Conservation (phyloP, 192 early-diverging fungal species). For the Geranomyces michiganensis region DNA sequence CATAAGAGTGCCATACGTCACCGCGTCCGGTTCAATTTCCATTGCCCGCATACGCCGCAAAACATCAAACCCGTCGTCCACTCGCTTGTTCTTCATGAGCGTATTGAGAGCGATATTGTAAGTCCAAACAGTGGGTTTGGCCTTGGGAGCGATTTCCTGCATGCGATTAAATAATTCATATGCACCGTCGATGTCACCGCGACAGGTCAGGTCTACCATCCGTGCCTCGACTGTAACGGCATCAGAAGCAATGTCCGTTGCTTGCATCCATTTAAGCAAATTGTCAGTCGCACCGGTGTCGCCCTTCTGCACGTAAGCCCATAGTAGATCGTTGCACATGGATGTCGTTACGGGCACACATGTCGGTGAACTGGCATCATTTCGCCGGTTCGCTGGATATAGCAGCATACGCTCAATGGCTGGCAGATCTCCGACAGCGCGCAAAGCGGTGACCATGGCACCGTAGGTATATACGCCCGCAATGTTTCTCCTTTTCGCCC, state of each 20-base stretch:
- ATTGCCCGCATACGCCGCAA: background rate
- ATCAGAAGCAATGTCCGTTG: background rate
- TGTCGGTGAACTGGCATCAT: background rate
- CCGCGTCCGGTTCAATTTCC: background rate
- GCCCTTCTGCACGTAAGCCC: conserved; percentile 2
- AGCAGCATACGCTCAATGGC: background rate
- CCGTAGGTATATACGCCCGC: background rate
- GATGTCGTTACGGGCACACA: background rate
- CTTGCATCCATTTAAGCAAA: conserved; percentile 7
- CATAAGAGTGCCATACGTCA: conserved; percentile 22
- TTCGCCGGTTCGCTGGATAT: background rate
- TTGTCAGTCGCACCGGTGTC: background rate
- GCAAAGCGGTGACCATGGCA: background rate
- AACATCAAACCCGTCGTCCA: background rate
- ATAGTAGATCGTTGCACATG: conserved; percentile 15
- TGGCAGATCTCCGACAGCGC: background rate
- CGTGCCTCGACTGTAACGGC: conserved; percentile 15
- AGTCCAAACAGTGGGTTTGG: conserved; percentile 8
- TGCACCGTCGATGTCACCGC: conserved; percentile 14
- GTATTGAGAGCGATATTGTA: conserved; percentile 20
- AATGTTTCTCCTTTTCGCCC: background rate
- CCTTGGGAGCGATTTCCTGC: background rate
- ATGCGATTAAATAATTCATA: conserved; percentile 4
- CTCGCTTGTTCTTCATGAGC: background rate
- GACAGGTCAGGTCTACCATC: background rate